phyloP scores from a whole-genome alignment of 2,329 filamentous ascomycete genomes.

The Fusarium equiseti region DNA sequence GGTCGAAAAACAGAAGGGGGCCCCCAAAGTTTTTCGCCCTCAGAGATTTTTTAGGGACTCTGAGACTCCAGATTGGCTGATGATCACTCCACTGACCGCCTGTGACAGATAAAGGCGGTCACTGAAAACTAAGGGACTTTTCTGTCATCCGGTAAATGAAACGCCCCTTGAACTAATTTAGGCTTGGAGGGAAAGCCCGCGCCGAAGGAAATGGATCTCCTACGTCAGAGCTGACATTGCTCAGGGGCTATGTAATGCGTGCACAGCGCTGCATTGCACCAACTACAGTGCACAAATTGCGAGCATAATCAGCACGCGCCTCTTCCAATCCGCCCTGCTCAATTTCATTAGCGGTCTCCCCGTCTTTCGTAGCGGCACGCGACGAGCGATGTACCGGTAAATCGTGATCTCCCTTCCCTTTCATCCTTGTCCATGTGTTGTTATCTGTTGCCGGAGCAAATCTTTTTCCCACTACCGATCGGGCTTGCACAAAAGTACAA shows the following conservation, averaged over 20 bases:
- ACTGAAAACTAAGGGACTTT: not conserved
- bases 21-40: not conserved
- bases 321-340: conserved; percentile 2
- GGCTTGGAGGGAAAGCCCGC: not conserved
- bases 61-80: conserved; percentile 7
- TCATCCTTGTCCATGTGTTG: not conserved
- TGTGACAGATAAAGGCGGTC: conserved; percentile 2
- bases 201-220: not conserved
- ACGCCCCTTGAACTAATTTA: conserved; percentile 16
- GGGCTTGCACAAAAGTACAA: not conserved
- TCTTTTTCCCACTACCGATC: conserved; percentile 7
- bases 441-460: conserved; percentile 12
- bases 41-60: conserved; percentile 1
- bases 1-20: conserved; percentile 7
- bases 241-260: conserved; percentile 10
- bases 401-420: conserved; percentile 16
- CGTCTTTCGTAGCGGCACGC: not conserved
- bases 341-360: not conserved
- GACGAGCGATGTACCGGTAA: conserved; percentile 3
- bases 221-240: conserved; percentile 26
- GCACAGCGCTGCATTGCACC: conserved; percentile 2
- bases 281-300: not conserved
- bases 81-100: conserved; percentile 7
- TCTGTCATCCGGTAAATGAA: conserved; percentile 16
- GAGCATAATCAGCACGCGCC: not conserved